phyloP scores from a whole-genome alignment of 148 eudicot genomes.

The Cornus suecica region DNA sequence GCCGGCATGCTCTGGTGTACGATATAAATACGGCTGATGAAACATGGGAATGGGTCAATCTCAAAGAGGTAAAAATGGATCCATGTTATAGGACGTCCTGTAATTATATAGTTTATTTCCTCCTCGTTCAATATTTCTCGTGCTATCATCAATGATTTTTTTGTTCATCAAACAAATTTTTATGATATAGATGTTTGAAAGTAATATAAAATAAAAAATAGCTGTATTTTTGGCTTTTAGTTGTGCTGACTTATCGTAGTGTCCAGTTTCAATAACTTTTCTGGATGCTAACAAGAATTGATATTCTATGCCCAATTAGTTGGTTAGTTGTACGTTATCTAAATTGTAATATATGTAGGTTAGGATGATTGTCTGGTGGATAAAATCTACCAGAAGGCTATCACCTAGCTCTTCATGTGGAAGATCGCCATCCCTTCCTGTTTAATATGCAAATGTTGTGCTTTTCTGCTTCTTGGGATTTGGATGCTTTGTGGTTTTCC shows the following conservation, averaged over 20 bases:
- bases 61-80: constrained; percentile 46
- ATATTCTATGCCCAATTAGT: background rate
- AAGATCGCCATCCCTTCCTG: background rate
- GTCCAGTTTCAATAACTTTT: background rate
- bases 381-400: background rate
- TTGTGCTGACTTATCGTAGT: background rate
- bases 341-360: background rate
- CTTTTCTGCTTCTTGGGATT: background rate
- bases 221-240: background rate
- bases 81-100: background rate
- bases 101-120: background rate
- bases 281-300: background rate
- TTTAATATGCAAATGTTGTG: no score
- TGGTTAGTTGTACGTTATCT: background rate
- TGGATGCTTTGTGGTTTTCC: no score
- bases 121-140: background rate
- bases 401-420: background rate
- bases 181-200: background rate
- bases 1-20: constrained; percentile 55
- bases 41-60: constrained; percentile 72
- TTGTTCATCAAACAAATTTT: background rate
- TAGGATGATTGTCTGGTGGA: background rate
- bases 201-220: background rate
- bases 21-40: constrained; percentile 46
- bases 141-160: background rate